A percentile compares a stretch with the other conserved stretches of the same genome.
Conservation (phyloP, 1,284 basidiomycete genomes). For the Ceratobasidium papillatum region DNA sequence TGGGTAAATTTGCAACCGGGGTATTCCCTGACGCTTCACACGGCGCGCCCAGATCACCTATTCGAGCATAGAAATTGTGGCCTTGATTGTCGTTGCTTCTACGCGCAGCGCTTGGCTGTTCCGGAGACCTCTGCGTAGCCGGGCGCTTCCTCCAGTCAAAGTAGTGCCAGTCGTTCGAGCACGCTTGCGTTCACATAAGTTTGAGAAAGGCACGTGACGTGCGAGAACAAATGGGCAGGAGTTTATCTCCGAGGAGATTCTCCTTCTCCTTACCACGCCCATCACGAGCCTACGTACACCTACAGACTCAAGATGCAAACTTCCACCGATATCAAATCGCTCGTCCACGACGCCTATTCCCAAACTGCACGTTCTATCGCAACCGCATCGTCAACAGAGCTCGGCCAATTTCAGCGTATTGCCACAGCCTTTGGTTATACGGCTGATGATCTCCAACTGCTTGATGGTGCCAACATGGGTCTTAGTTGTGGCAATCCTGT, state of each 20-base stretch:
- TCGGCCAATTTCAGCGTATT: slow-evolving; percentile 46
- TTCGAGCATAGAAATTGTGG: too few species aligned
- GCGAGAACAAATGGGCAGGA: too few species aligned
- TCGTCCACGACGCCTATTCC: slow-evolving; percentile 5
- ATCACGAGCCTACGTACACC: neutral
- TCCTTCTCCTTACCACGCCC: too few species aligned
- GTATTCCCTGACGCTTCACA: too few species aligned
- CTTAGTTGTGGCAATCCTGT: slow-evolving; percentile 63
- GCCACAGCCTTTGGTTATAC: slow-evolving; percentile 60
- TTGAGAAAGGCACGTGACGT: too few species aligned
- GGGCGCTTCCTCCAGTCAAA: slow-evolving; percentile 1
- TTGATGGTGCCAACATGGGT: slow-evolving; percentile 58
- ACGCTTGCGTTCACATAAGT: too few species aligned
- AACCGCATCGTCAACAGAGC: neutral
- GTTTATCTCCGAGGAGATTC: too few species aligned
- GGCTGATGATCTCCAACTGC: slow-evolving; percentile 56
- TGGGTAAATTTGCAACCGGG: too few species aligned
- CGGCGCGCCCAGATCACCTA: too few species aligned
- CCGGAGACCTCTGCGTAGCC: neutral
- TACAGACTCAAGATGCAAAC: neutral
- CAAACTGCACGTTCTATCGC: neutral
- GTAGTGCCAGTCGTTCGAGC: too few species aligned
- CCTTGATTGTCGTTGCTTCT: too few species aligned
- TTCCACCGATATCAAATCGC: neutral
- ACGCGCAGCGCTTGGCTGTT: neutral